These are phyloP conservation scores for Mucor indicus DNA, from an alignment of 371 early-diverging fungal genomes.

Conservation along the genomic window DNA sequence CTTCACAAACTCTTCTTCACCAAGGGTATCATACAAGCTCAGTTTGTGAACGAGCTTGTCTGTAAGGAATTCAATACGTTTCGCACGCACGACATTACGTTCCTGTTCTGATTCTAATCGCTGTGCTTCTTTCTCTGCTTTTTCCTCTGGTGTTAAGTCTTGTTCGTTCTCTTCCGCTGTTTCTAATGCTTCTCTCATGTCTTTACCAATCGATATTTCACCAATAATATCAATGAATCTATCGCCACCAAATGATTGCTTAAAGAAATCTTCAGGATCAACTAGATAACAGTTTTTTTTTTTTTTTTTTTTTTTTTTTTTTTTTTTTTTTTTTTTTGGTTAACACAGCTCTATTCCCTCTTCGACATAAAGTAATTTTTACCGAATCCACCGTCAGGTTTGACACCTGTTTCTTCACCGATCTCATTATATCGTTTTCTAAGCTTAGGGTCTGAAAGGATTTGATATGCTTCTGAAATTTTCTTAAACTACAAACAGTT, in stretches of 20 bases:
- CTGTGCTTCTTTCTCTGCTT: constrained; percentile 55
- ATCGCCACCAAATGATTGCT: constrained; percentile 93
- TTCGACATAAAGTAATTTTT: too few species aligned
- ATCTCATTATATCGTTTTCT: constrained; percentile 85
- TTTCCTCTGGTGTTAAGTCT: constrained; percentile 53
- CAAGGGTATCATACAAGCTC: constrained; percentile 58
- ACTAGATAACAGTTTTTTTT: constrained; percentile 32
- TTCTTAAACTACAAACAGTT: constrained; percentile 71
- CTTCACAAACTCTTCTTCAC: constrained; percentile 53
- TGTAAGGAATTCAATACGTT: constrained; percentile 71
- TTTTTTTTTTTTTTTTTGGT: too few species aligned
- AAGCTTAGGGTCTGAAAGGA: constrained; percentile 82
- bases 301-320: background rate
- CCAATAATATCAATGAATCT: constrained; percentile 93
- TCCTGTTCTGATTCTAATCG: constrained; percentile 32
- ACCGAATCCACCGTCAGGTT: constrained; percentile 76
- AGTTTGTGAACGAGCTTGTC: constrained; percentile 75
- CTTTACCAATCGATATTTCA: constrained; percentile 91
- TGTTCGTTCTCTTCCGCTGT: constrained; percentile 48
- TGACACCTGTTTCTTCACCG: constrained; percentile 67
- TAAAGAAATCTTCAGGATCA: constrained; percentile 93
- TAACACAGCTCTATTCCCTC: too few species aligned
- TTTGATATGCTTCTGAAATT: constrained; percentile 94
- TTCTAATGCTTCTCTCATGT: constrained; percentile 80
- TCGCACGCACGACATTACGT: constrained; percentile 59